Evolutionary conservation across 2,329 filamentous ascomycete species (phyloP), one percentile per base, ranked within the genome.

Genomic region (Aspergillus fischeri): DNA sequence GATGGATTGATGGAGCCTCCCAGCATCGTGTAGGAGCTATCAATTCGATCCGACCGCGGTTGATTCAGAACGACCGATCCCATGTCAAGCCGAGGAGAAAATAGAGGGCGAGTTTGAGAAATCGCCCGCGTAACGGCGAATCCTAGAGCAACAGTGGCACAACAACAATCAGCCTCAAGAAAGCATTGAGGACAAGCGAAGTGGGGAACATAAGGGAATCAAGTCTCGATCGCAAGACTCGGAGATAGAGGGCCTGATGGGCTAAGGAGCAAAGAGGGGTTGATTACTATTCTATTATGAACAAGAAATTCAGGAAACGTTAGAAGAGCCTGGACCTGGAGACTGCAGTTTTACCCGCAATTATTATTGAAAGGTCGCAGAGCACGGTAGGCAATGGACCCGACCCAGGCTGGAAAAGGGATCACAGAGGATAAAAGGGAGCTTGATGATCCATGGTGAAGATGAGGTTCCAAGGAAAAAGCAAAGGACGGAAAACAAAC

Each of bases 11-110:
- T 67, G 66, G 75, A 71, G 64, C 74, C 75, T 74, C 78, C 79
- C 68, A 82, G 78, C 79, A 91, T 88, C 81, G 86, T 89, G 78
- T 81, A 85, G 79, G 86, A 84, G 76, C 88, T 87, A 77, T 86
- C 83, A 67, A 84, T 81, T 66, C 86, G 81, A 77, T 91, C 86
- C 75, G 89, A 83, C 77, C 86, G 85, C 78, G 86, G 86, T 80
- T 93, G 90, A 77, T 79, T 79, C 67, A 85, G 75, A 69, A 85
- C 77, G 65, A 85, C 75, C 71, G 83, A 83, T 78, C 81, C 82
- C 83, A 86, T 86, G 73, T 79, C 83, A 78, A 75, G 75, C 64
- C 66, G 56, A 11, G 27, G 47, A 49, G 27, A 35, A 49, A 42
- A 35, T 35, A 29, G 52, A 42, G 21, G 50, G 51, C 38, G 25